Percentiles rank a stretch among this genome's conserved stretches.
Conservation (phyloP, 768 basidiomycete genomes). For the Hypsizygus marmoreus region DNA sequence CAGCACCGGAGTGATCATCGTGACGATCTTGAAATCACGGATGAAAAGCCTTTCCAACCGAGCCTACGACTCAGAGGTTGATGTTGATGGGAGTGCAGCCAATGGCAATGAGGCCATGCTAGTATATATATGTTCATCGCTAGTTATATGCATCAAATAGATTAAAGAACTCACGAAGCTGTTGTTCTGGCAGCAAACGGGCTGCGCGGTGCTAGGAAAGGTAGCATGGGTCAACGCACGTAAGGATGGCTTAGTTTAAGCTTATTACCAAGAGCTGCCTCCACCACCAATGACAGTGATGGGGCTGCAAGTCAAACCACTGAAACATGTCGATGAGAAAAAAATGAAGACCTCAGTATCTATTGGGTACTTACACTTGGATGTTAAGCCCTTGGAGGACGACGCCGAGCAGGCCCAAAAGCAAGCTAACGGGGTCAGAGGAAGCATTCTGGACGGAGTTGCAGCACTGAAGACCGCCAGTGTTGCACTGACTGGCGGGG, state of each 20-base stretch:
- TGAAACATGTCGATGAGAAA: constrained; percentile 2
- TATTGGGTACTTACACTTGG: constrained; percentile 28
- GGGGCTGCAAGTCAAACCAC: constrained; percentile 35
- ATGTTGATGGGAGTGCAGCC: constrained; percentile 40
- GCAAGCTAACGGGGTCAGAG: constrained; percentile 15
- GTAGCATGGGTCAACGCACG: not conserved
- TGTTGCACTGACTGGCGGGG: constrained; percentile 30
- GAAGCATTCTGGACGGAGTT: constrained; percentile 23
- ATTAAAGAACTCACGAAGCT: constrained; percentile 30
- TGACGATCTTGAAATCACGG: not conserved
- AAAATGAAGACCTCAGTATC: too few relatives aligned
- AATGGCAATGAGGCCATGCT: constrained; percentile 38
- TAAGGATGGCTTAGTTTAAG: not conserved
- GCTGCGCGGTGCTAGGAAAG: constrained; percentile 24
- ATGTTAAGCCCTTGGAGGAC: constrained; percentile 24
- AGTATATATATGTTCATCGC: not conserved
- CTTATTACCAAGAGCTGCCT: constrained; percentile 26
- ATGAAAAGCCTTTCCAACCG: not conserved
- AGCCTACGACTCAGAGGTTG: constrained; percentile 29
- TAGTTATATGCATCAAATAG: not conserved
- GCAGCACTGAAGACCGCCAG: constrained; percentile 30
- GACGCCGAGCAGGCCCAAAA: constrained; percentile 34
- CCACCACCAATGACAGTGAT: constrained; percentile 25
- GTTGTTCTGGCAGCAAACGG: constrained; percentile 41
- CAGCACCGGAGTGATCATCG: too few relatives aligned